Base-by-base conservation (phyloP, 148 eudicot species). In the Silene conica region DNA sequence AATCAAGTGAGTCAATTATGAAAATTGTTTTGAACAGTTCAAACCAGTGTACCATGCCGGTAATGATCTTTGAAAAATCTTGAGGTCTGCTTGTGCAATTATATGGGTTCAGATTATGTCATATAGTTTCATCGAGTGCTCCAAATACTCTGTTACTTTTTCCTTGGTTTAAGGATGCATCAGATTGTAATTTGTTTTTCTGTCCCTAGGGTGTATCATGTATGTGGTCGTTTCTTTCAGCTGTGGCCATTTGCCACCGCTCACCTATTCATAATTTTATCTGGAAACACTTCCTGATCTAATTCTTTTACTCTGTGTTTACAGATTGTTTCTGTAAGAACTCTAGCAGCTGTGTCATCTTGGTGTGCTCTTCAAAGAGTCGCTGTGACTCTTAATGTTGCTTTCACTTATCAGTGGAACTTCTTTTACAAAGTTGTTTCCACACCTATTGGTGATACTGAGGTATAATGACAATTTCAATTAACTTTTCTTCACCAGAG, bases 291-390 rank as follows among this genome's bases (percentile, higher is more conserved):
- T 16, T 61, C 16, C 10, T 52, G 16, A 69, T 63, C 72, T 74
- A 22, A 62, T 41, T 16, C 10, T 2, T 65, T 65, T 69, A 38
- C 63, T 54, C 19, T 73, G 22, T 54, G 67, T 76, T 78, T 77
- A 67, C 82, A 94, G 98, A 87, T 92, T 79, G 83, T 80, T 66
- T 86, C 94, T 13, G 65, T 90, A 66, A 85, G 81, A 87, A 78
- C 89, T 45, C 77, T 95, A 79, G 90, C 92, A 56, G 83, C 83
- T 69, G 79, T 90, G 75, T 80, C 85, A 48, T 82, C 85, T 28
- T 95, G 93, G 92, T 89, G 88, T 73, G 77, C 78, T 50, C 78
- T 72, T 79, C 61, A 70, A 68, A 77, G 74, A 76, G 76, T 69
- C 34, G 80, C 81, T 75, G 82, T 34, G 71, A 58, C 76, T 60